Percentiles rank a stretch among this genome's conserved stretches.
phyloP scores from a whole-genome alignment of 495 filamentous ascomycete genomes.

The Penicillium macrosclerotiorum region DNA sequence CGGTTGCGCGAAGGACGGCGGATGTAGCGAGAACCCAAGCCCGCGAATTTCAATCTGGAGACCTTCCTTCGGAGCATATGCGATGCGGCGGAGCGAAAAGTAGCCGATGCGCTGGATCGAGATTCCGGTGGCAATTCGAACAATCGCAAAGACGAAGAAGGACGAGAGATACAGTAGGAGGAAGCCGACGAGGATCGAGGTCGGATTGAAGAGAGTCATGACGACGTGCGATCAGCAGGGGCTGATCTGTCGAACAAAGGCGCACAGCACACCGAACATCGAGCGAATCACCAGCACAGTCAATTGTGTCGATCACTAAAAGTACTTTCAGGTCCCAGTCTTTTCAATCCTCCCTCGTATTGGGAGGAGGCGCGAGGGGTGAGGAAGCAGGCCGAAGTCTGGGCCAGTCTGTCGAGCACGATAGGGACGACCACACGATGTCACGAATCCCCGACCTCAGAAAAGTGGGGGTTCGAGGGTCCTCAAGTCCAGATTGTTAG shows the following conservation, averaged over 20 bases:
- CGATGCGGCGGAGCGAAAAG: slow-evolving; percentile 82
- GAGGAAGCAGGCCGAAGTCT: no score
- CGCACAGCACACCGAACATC: slow-evolving; percentile 19
- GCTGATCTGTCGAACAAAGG: slow-evolving; percentile 35
- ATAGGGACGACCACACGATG: no score
- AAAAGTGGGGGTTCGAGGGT: no score
- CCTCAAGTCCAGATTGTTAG: no score
- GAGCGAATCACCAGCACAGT: slow-evolving; percentile 14
- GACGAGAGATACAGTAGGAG: slow-evolving; percentile 85
- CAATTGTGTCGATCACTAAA: slow-evolving; percentile 27
- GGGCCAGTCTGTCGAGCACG: no score
- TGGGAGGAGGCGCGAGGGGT: no score
- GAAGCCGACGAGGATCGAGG: slow-evolving; percentile 79
- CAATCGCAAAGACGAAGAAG: slow-evolving; percentile 89
- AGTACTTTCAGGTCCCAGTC: slow-evolving; percentile 4
- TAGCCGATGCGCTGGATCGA: slow-evolving; percentile 96
- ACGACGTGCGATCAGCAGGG: slow-evolving; percentile 39
- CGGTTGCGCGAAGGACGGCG: slow-evolving; percentile 92
- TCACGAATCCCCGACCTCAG: no score
- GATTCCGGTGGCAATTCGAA: slow-evolving; percentile 88
- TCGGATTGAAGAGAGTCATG: slow-evolving; percentile 63
- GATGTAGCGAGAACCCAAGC: slow-evolving; percentile 80
- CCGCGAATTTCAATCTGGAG: slow-evolving; percentile 86
- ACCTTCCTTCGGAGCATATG: slow-evolving; percentile 83
- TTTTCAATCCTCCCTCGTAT: slow-evolving; percentile 12